Evolutionary conservation across 768 basidiomycete species (phyloP).

Genomic region (Collybia sordida): DNA sequence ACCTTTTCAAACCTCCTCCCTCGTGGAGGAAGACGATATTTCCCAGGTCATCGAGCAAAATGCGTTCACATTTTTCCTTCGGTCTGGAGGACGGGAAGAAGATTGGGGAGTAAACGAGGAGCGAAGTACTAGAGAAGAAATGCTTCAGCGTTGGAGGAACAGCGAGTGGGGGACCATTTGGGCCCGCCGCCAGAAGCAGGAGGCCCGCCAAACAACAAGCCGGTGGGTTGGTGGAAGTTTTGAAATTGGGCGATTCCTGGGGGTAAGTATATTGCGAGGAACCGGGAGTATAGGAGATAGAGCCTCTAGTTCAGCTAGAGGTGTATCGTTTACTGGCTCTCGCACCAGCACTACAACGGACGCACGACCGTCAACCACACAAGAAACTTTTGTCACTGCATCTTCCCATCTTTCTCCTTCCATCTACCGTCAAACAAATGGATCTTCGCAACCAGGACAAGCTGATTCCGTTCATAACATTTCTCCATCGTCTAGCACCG

Average conservation of each 20-base stretch:
- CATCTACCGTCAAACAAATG: conserved; percentile 14
- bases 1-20: conserved; percentile 21
- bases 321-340: background rate
- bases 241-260: conserved; percentile 75
- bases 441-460: conserved; percentile 15
- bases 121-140: conserved; percentile 49
- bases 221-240: conserved; percentile 77
- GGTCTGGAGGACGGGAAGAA: conserved; percentile 60
- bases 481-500: conserved; percentile 14
- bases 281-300: conserved; percentile 16
- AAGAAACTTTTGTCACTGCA: background rate
- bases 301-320: conserved; percentile 8
- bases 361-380: conserved; percentile 2
- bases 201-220: conserved; percentile 16
- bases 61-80: conserved; percentile 63
- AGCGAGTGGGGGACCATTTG: conserved; percentile 63
- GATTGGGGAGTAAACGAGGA: conserved; percentile 66
- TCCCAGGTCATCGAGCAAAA: conserved; percentile 54
- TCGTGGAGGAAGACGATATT: conserved; percentile 30
- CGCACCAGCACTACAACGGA: background rate
- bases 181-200: conserved; percentile 33
- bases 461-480: background rate
- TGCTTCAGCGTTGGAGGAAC: conserved; percentile 60
- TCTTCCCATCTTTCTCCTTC: conserved; percentile 1
- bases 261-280: conserved; percentile 57